Percentiles rank a stretch among this genome's conserved stretches.
phyloP scores from a whole-genome alignment of 2,329 filamentous ascomycete genomes.

The Colletotrichum sansevieriae region DNA sequence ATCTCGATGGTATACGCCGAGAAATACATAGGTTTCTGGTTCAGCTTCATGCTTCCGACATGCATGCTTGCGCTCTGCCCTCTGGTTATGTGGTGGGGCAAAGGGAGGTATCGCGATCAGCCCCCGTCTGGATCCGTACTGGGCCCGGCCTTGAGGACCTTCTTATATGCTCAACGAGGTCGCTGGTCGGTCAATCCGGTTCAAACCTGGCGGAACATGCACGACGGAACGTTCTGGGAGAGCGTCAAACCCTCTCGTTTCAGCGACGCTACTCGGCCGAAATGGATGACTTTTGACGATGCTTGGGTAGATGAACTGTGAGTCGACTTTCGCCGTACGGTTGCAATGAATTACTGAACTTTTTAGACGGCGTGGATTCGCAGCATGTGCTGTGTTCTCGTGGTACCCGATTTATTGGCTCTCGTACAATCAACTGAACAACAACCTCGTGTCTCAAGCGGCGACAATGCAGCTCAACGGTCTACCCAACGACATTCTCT shows the following conservation, averaged over 20 bases:
- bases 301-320: slow-evolving; percentile 81
- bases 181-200: slow-evolving; percentile 77
- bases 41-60: slow-evolving; percentile 77
- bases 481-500: slow-evolving; percentile 81
- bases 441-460: slow-evolving; percentile 73
- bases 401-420: slow-evolving; percentile 76
- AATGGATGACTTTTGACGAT: slow-evolving; percentile 85
- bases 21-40: slow-evolving; percentile 81
- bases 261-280: slow-evolving; percentile 64
- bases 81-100: slow-evolving; percentile 70
- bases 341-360: background rate
- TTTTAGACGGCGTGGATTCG: slow-evolving; percentile 69
- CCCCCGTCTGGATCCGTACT: slow-evolving; percentile 78
- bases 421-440: slow-evolving; percentile 65
- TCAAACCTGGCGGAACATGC: slow-evolving; percentile 69
- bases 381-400: slow-evolving; percentile 76
- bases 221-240: slow-evolving; percentile 73
- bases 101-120: slow-evolving; percentile 68
- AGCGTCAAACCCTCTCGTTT: slow-evolving; percentile 77
- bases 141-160: slow-evolving; percentile 71
- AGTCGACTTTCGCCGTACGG: background rate
- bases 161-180: slow-evolving; percentile 74
- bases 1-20: slow-evolving; percentile 79
- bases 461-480: slow-evolving; percentile 75
- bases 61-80: slow-evolving; percentile 74